A percentile compares a stretch with the other conserved stretches of the same genome.
phyloP scores from a whole-genome alignment of 2,329 filamentous ascomycete species.

The Fusarium penzigii region DNA sequence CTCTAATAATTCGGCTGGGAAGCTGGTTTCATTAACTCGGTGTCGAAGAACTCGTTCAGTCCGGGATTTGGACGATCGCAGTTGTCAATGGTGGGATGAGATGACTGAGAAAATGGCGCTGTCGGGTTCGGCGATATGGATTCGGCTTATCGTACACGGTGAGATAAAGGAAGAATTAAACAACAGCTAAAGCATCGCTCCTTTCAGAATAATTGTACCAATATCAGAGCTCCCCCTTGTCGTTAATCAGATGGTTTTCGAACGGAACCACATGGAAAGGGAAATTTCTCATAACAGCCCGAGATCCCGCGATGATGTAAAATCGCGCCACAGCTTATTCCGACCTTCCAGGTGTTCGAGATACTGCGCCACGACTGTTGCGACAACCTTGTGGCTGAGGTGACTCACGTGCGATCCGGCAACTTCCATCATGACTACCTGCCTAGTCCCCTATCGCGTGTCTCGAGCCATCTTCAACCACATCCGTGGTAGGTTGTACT shows the following conservation, averaged over 20 bases:
- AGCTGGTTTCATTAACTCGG: background rate
- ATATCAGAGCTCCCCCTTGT: conserved; percentile 4
- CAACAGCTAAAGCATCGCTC: conserved; percentile 14
- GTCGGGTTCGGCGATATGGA: conserved; percentile 18
- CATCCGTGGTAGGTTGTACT: background rate
- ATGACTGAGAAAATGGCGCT: conserved; percentile 14
- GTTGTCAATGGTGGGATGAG: background rate
- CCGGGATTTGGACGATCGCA: background rate
- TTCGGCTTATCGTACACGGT: conserved; percentile 8
- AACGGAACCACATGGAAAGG: conserved; percentile 8
- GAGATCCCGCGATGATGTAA: conserved; percentile 23
- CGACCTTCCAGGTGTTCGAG: conserved; percentile 1
- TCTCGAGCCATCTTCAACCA: background rate
- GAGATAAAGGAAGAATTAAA: conserved; percentile 3
- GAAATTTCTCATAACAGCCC: conserved; percentile 15
- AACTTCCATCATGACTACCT: background rate
- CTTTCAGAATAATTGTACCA: background rate
- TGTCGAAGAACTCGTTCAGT: background rate
- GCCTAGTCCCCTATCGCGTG: no score
- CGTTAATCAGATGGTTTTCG: conserved; percentile 9
- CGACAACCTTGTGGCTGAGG: background rate
- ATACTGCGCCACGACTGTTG: conserved; percentile 10
- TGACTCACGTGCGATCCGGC: conserved; percentile 14
- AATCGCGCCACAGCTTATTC: conserved; percentile 21
- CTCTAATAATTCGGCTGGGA: background rate